Evolutionary conservation across 2,329 filamentous ascomycete genomes (phyloP).

Genomic region (Fusarium tanahbumbuense): DNA sequence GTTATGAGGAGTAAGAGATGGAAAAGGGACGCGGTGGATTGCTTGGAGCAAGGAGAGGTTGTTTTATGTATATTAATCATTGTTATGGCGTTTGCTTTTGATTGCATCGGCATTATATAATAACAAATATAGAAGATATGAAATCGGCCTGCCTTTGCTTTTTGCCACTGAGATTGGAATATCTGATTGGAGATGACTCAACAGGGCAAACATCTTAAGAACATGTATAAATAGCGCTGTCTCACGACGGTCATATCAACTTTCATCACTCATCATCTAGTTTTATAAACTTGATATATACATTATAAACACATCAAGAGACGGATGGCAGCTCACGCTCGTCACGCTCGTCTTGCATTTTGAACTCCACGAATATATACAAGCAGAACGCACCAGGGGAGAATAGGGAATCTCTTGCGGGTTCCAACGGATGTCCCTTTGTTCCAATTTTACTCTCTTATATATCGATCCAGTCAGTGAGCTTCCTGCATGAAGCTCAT

Average conservation of each 20-base stretch:
- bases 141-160: neutral
- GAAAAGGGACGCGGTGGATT: conserved; percentile 1
- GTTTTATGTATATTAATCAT: conserved; percentile 36
- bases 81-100: conserved; percentile 24
- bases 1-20: conserved; percentile 22
- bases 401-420: too few species aligned
- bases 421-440: neutral
- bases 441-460: neutral
- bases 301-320: neutral
- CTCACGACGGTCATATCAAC: neutral
- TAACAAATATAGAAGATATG: neutral
- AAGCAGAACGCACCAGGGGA: neutral
- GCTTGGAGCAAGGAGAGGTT: neutral
- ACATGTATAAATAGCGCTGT: neutral
- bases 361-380: neutral
- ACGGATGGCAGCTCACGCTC: neutral
- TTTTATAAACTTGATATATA: neutral
- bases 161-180: neutral
- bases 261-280: neutral
- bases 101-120: conserved; percentile 18
- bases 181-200: neutral
- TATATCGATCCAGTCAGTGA: neutral
- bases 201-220: neutral
- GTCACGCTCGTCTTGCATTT: neutral
- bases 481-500: too few species aligned